Base-by-base conservation (phyloP, 768 basidiomycete genomes). In the Boletus huronensis region DNA sequence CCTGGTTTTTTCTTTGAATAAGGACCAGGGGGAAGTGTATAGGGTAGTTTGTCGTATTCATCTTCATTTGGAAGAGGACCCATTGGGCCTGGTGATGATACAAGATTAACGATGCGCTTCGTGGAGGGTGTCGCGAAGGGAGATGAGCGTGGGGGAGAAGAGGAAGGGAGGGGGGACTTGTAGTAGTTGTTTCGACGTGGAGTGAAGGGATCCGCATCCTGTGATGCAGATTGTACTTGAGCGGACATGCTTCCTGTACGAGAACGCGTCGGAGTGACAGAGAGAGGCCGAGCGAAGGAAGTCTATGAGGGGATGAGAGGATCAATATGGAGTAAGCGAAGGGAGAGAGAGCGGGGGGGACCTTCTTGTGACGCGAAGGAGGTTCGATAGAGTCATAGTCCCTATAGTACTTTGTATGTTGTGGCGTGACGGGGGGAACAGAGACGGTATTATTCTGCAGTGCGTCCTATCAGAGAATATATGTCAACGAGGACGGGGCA, bases 51-150 rank as follows among this genome's bases (percentile, higher is more conserved):
- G 46, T 83, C 83, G 40, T 85, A 84, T 49, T 85, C 84, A 21
- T 82, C 82, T 66, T 87, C 84, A 35, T 77, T 72, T 13, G 85
- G 85, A 43, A 75, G 74, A 19, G 83, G 81, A 0, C 77, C 80
- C 84, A 88, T 87, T 6, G 87, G 87, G 1, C 87, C 88, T 5
- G 89, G 89, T 9, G 89, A 90, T n/a, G 89, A 90, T 26, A 90
- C 89, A n/a, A 85, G 70, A 63, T 90, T 88, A 23, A 88, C 78
- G 31, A 82, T 71, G 19, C 77, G 79, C 56, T 78, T 78, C 48
- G 72, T 69, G 55, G 69, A 70, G 7, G 88, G 88, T 48, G 87
- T 88, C 28, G 82, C 83, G 14, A 79, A 69, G 14, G 87, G 87
- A 16, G 88, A 85, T 21, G 77, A 72, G 17, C 70, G 70, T 32